phyloP scores from a whole-genome alignment of 768 basidiomycete genomes.

The Jaapia argillacea region DNA sequence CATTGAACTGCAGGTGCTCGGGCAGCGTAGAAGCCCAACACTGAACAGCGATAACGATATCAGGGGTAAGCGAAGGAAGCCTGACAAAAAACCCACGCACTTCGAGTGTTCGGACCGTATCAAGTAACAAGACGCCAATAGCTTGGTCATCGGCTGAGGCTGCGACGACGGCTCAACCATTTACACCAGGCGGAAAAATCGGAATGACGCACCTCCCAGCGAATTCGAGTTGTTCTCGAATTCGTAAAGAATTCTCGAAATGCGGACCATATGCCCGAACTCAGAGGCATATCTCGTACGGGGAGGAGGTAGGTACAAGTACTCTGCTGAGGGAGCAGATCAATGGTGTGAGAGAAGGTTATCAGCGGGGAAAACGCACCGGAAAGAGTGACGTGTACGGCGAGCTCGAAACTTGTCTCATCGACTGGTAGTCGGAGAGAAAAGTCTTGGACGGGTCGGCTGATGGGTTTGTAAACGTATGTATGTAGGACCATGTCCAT shows the following conservation, averaged over 20 bases:
- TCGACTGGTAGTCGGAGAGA: conserved; percentile 68
- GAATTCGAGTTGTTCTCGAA: neutral
- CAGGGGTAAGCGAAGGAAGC: too few relatives aligned
- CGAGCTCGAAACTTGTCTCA: conserved; percentile 73
- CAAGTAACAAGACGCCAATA: too few relatives aligned
- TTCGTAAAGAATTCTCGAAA: conserved; percentile 13
- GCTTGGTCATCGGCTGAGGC: too few relatives aligned
- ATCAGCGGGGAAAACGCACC: neutral
- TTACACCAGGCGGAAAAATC: too few relatives aligned
- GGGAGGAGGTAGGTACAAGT: conserved; percentile 53
- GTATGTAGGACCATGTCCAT: conserved; percentile 40
- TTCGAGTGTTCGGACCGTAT: too few relatives aligned
- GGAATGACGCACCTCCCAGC: too few relatives aligned
- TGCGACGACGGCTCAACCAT: too few relatives aligned
- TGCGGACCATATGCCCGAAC: conserved; percentile 66
- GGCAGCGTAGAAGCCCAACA: conserved; percentile 62
- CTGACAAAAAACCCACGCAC: too few relatives aligned
- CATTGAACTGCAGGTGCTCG: conserved; percentile 59
- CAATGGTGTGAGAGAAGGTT: neutral
- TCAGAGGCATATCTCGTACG: conserved; percentile 57
- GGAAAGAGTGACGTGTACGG: conserved; percentile 15
- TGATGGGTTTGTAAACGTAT: conserved; percentile 25
- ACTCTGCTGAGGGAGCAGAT: conserved; percentile 34
- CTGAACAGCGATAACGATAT: neutral
- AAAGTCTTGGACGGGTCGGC: conserved; percentile 32